A percentile compares a stretch with the other conserved stretches of the same genome.
These are phyloP conservation scores for Fusarium continuum DNA, from an alignment of 2,329 filamentous ascomycete genomes.

Conservation along the genomic window DNA sequence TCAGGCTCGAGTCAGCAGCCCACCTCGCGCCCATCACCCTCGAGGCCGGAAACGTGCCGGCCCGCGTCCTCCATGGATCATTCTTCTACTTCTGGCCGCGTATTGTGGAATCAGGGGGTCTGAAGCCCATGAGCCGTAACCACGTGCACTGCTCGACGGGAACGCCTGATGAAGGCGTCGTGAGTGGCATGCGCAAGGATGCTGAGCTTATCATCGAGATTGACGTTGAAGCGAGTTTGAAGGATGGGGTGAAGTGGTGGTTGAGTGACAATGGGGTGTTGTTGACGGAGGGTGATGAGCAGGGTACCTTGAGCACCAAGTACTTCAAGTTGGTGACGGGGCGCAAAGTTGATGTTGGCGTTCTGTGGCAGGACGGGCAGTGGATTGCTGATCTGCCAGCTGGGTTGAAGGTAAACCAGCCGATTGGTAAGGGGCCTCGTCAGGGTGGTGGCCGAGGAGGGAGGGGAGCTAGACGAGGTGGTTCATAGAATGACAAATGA, in stretches of 20 bases:
- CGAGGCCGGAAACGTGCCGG: constrained; percentile 66
- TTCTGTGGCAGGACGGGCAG: constrained; percentile 76
- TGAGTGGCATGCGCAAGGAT: constrained; percentile 82
- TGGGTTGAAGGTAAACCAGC: constrained; percentile 59
- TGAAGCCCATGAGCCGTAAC: constrained; percentile 82
- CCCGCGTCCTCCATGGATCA: constrained; percentile 84
- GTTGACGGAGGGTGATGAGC: constrained; percentile 66
- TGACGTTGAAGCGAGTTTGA: constrained; percentile 73
- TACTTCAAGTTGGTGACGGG: constrained; percentile 79
- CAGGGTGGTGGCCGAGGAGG: constrained; percentile 53
- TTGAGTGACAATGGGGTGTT: constrained; percentile 81
- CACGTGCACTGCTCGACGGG: constrained; percentile 92
- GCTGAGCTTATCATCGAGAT: constrained; percentile 83
- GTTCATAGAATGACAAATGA: constrained; percentile 11
- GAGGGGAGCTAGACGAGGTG: constrained; percentile 29
- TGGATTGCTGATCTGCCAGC: constrained; percentile 73
- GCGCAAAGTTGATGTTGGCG: constrained; percentile 64
- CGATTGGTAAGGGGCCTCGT: constrained; percentile 59
- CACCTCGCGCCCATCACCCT: constrained; percentile 75
- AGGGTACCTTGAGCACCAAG: constrained; percentile 69
- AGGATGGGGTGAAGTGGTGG: constrained; percentile 76
- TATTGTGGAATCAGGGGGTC: constrained; percentile 79
- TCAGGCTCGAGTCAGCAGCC: constrained; percentile 75
- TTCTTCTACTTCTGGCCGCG: constrained; percentile 81
- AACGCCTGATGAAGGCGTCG: constrained; percentile 67